phyloP scores from a whole-genome alignment of 2,329 filamentous ascomycete species.

The Sclerotinia glacialis region DNA sequence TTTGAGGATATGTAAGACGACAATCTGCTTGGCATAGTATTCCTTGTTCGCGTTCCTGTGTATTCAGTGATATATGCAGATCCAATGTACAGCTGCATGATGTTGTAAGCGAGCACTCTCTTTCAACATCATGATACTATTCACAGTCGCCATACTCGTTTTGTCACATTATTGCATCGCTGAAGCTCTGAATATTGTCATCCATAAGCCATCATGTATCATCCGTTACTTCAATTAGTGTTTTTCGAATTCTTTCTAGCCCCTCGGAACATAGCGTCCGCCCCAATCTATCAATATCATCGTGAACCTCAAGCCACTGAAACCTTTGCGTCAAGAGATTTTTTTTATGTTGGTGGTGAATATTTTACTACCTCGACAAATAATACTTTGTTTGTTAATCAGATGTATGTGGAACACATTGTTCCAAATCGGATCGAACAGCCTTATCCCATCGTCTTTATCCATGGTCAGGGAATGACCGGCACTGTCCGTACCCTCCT shows the following conservation, averaged over 20 bases:
- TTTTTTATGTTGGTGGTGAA: slow-evolving; percentile 35
- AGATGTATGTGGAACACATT: slow-evolving; percentile 55
- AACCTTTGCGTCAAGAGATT: slow-evolving; percentile 20
- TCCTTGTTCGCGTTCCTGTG: not conserved
- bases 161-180: not conserved
- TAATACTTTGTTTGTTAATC: slow-evolving; percentile 35
- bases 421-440: slow-evolving; percentile 35
- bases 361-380: slow-evolving; percentile 27
- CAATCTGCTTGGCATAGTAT: not conserved
- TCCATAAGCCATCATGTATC: not conserved
- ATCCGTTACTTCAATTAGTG: not conserved
- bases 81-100: not conserved
- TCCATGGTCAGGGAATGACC: slow-evolving; percentile 33
- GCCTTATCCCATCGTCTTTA: slow-evolving; percentile 33
- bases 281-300: not conserved
- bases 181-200: not conserved
- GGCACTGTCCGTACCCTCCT: slow-evolving; percentile 31
- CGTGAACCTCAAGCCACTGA: not conserved
- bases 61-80: slow-evolving; percentile 4
- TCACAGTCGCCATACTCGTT: too few species aligned
- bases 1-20: not conserved
- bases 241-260: not conserved
- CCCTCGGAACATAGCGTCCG: not conserved
- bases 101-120: not conserved
- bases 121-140: not conserved